Evolutionary conservation across 345 rosid species (phyloP).

Genomic region (Ceriops zippeliana): DNA sequence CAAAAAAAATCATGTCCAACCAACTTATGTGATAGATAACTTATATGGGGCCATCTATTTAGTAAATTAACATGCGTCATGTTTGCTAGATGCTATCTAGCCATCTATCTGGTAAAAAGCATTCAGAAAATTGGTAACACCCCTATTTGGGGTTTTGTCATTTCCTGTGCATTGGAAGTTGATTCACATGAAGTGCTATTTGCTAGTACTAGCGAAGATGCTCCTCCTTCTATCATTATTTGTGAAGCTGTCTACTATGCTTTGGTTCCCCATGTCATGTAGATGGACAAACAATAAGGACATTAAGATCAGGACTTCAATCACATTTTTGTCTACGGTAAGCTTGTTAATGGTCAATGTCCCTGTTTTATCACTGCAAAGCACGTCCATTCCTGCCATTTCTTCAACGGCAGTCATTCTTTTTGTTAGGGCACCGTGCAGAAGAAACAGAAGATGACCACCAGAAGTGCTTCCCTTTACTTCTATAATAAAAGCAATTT

Average conservation of each 20-base stretch:
- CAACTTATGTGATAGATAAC: not conserved
- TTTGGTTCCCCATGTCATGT: not conserved
- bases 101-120: not conserved
- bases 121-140: no score
- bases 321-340: constrained; percentile 38
- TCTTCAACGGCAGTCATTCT: constrained; percentile 49
- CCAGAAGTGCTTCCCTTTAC: not conserved
- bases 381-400: constrained; percentile 47
- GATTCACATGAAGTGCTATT: no score
- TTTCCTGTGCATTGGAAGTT: not conserved
- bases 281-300: not conserved
- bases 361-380: constrained; percentile 45
- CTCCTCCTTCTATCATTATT: not conserved
- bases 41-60: not conserved
- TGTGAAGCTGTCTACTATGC: not conserved
- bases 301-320: constrained; percentile 23
- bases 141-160: not conserved
- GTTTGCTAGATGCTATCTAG: no score
- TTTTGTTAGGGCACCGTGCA: constrained; percentile 40
- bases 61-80: no score
- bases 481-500: not conserved
- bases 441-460: not conserved
- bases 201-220: not conserved
- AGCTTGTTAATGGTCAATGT: constrained; percentile 39
- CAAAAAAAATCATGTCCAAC: no score